phyloP scores from a whole-genome alignment of 2,329 filamentous ascomycete genomes.

The Westerdykella sp. region DNA sequence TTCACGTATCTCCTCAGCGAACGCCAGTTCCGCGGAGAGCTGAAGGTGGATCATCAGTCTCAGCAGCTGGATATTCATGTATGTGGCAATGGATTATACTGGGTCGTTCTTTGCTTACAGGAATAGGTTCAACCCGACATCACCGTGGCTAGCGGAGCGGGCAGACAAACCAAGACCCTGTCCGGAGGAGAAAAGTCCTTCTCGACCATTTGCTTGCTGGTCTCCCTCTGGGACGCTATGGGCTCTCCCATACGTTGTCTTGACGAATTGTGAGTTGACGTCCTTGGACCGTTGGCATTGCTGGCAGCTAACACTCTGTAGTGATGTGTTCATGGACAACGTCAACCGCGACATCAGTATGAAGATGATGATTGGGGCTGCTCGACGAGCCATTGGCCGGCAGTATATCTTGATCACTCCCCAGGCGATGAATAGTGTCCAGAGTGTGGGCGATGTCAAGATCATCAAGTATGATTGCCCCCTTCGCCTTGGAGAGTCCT shows the following conservation, averaged over 20 bases:
- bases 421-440: slow-evolving; percentile 64
- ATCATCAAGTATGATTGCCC: slow-evolving; percentile 58
- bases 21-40: slow-evolving; percentile 76
- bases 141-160: slow-evolving; percentile 62
- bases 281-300: not conserved
- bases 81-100: slow-evolving; percentile 3
- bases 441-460: slow-evolving; percentile 63
- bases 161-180: slow-evolving; percentile 81
- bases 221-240: slow-evolving; percentile 97
- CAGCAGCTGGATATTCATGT: slow-evolving; percentile 73
- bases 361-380: slow-evolving; percentile 84
- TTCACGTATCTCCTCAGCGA: slow-evolving; percentile 88
- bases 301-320: slow-evolving; percentile 22
- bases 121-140: slow-evolving; percentile 57
- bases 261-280: slow-evolving; percentile 70
- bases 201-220: slow-evolving; percentile 86
- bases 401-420: slow-evolving; percentile 97
- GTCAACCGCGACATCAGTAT: slow-evolving; percentile 92
- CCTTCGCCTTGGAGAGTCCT: slow-evolving; percentile 3
- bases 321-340: slow-evolving; percentile 97
- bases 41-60: slow-evolving; percentile 70
- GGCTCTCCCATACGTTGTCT: slow-evolving; percentile 89
- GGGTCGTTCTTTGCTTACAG: slow-evolving; percentile 4
- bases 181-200: slow-evolving; percentile 98
- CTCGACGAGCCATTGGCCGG: slow-evolving; percentile 76